Evolutionary conservation across 1,139 yeast species (phyloP), one percentile per base, ranked within the genome.

Genomic region (Candida neerlandica): DNA sequence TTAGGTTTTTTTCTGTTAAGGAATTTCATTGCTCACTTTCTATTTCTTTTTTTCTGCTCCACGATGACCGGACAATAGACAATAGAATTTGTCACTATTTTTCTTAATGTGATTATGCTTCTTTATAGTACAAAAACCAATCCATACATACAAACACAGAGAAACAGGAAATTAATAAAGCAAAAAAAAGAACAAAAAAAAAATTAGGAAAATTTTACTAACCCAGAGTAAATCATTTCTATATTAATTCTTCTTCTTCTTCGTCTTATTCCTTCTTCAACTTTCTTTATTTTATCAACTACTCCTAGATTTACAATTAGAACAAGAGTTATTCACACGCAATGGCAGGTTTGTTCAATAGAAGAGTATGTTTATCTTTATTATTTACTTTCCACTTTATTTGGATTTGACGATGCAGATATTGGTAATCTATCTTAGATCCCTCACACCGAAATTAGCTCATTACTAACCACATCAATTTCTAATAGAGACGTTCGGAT

Each of bases 351-450:
- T 45, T 53, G 44, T 53, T 53, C 40, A 49, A 50, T 37, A 51
- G 49, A 48, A 51, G 53, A 43, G 56, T 51, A 53, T 50, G 56
- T 53, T 37, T n/a, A n/a, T n/a, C n/a, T n/a, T n/a, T n/a, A n/a
- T n/a, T n/a, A n/a, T 39, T 21, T 6, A 21, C 6, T 21, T 21
- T 21, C 4, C 23, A 21, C 6, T 4, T 21, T 21, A 21, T 21
- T 21, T 4, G 23, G 23, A 6, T 4, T 6, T 21, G 23, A 21
- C 23, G 23, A 21, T 4, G 6, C 23, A 21, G 6, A n/a, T n/a
- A n/a, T n/a, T n/a, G n/a, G n/a, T n/a, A 4, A 21, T 21, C 23
- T 21, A 21, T 21, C 23, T 21, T 4, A 21, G 23, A 21, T 21
- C 23, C 23, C 23, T 21, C 23, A 21, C 23, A 21, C 23, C 23